Base-by-base conservation (phyloP, 352 stramenopile genomes). In the Pythium diclinum region DNA sequence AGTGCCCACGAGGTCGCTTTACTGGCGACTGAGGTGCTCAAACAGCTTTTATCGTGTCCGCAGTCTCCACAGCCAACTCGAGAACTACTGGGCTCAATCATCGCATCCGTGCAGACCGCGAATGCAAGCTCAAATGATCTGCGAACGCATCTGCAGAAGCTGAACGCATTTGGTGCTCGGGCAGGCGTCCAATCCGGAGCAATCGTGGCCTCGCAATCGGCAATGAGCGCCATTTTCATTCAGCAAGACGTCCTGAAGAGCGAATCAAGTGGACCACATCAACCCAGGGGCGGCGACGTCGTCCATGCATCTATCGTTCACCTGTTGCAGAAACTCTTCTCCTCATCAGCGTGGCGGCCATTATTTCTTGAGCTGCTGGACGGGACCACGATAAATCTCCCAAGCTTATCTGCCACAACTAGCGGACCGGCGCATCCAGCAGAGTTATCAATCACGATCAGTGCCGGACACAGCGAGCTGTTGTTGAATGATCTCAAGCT, bases 81-180 rank as follows among this genome's bases (percentile, higher is more conserved):
- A 36, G n/a, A 14, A 11, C 28, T 14, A 11, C 7, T 51, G 6
- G n/a, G 9, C 8, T 16, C 19, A 51, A 19, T 30, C 6, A 51
- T 51, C 19, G 44, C 17, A 5, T 51, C 19, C n/a, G 3, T 51
- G n/a, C 19, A 30, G 44, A 21, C 14, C 2, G 16, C 9, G 8
- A n/a, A 28, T 17, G 34, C 47, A 16, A 36, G 11, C 11, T 19
- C 34, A 2, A 6, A 10, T 7, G 61, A 61, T 38, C 25, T 61
- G 7, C 16, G 33, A 28, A 17, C 36, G 8, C 14, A 59, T 2
- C 82, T 88, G 19, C 47, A 78, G 6, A 61, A 73, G 51, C 83
- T 69, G 11, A 55, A 64, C 48, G 56, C 56, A 14, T 56, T 60
- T 19, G 53, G 55, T 16, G 25, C 55, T 9, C 48, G 55, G 19